A percentile compares a stretch with the other conserved stretches of the same genome.
Conservation (phyloP, 768 basidiomycete species). For the Brasilioporus rufonigricans region DNA sequence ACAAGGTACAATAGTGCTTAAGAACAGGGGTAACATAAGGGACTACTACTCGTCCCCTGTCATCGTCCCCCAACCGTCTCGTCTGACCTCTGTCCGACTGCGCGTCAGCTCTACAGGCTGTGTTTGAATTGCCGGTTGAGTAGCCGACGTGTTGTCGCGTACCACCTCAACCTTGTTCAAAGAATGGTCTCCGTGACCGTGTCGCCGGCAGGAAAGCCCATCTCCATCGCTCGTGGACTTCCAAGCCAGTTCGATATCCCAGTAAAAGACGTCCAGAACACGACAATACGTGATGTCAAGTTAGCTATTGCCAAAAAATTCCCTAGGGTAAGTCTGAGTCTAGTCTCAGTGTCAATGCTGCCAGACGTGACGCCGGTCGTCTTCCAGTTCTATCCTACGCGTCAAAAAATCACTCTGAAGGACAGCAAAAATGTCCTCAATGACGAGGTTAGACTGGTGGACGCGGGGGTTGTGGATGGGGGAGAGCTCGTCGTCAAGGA, state of each 20-base stretch:
- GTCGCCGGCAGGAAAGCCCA: constrained; percentile 45
- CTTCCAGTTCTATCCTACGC: constrained; percentile 60
- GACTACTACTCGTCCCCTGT: no score
- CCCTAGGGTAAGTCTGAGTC: constrained; percentile 40
- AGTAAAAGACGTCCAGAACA: constrained; percentile 40
- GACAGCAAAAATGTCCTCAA: constrained; percentile 59
- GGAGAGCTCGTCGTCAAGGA: constrained; percentile 82
- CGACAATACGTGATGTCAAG: constrained; percentile 72
- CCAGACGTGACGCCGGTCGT: neutral
- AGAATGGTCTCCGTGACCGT: constrained; percentile 56
- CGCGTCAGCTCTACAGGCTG: no score
- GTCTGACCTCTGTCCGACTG: no score
- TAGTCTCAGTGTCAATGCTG: neutral
- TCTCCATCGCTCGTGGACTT: constrained; percentile 47
- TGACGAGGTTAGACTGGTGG: constrained; percentile 59
- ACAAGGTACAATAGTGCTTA: no score
- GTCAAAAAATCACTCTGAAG: constrained; percentile 72
- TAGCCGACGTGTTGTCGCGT: neutral
- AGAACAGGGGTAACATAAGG: no score
- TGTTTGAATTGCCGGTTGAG: no score
- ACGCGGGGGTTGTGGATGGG: constrained; percentile 56
- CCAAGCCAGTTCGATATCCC: constrained; percentile 51
- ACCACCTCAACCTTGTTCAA: neutral
- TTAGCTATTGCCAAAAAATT: constrained; percentile 52
- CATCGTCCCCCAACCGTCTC: no score